Base-by-base conservation (phyloP, 2,329 filamentous ascomycete species). In the Cadophora malorum region DNA sequence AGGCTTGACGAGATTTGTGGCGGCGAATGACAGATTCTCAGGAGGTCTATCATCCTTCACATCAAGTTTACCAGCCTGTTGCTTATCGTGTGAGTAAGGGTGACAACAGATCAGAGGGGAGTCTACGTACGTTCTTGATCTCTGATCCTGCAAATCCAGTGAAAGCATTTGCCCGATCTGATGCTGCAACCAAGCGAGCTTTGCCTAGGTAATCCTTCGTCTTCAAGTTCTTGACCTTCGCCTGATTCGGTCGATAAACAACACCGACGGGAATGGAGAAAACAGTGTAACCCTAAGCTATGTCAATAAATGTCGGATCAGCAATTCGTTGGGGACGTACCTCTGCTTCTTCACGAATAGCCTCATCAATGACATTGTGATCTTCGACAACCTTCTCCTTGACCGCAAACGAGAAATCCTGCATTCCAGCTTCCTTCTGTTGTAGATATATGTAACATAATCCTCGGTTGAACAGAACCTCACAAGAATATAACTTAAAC, bases 181-280 rank as follows among this genome's bases (percentile, higher is more conserved):
- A 92, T 31, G 94, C 92, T 28, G 96, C 96, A 9, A 99, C 92
- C 41, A 99, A 84, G 69, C 93, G 88, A n/a, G 96, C 94, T 80
- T 97, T 97, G 69, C 96, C 96, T 3, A 99, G 88, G 76, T 99
- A 99, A 78, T 99, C 94, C 79, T 98, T 98, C 25, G 94, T 93
- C 83, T 97, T 97, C 76, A 99, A 84, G 77, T 99, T 99, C 81
- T 96, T 96, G 73, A 99, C 96, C 81, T 99, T 99, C 71, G 96
- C 94, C 76, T 97, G 94, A 78, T 97, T 98, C 25, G 96, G 96
- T 67, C 96, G 86, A 80, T 98, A 99, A 19, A 99, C 88, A 38
- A 97, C 92, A 28, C 96, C 96, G 14, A 98, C 94, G 0, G 96
- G 96, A 64, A 98, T 98, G 0, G 94, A 98, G 81, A 99, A 99